Percentiles rank a stretch among this genome's conserved stretches.
Evolutionary conservation across 345 rosid genomes (phyloP).

Genomic region (Cardamine chenopodiifolia): DNA sequence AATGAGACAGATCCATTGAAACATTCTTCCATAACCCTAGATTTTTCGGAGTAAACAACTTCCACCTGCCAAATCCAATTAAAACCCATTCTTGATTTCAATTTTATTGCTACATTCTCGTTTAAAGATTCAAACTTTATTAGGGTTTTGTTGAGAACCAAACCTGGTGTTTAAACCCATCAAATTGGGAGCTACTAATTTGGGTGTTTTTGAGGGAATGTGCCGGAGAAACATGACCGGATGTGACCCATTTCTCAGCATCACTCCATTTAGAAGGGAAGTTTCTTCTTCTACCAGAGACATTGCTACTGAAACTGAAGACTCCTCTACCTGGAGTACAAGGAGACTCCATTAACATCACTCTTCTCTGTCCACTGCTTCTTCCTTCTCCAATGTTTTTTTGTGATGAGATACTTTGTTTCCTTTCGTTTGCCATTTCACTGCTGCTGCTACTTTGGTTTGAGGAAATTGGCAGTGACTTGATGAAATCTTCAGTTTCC

Average conservation of each 20-base stretch:
- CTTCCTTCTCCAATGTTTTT: constrained; percentile 56
- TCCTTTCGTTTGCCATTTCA: constrained; percentile 42
- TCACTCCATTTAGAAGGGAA: constrained; percentile 97
- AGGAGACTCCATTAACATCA: constrained; percentile 57
- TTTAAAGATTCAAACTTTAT: constrained; percentile 20
- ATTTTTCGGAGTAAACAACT: constrained; percentile 62
- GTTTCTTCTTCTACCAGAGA: constrained; percentile 55
- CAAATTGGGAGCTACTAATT: constrained; percentile 46
- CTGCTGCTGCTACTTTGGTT: constrained; percentile 36
- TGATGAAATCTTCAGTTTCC: constrained; percentile 76
- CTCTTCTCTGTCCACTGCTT: constrained; percentile 55
- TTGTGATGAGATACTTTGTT: constrained; percentile 53
- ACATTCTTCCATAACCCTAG: constrained; percentile 58
- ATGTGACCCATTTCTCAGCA: constrained; percentile 89
- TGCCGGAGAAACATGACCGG: constrained; percentile 72
- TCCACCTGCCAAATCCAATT: constrained; percentile 29
- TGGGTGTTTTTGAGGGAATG: constrained; percentile 52
- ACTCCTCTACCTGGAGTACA: constrained; percentile 82
- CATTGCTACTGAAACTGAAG: constrained; percentile 61
- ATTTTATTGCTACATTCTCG: background rate
- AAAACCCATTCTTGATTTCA: constrained; percentile 12
- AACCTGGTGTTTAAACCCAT: constrained; percentile 42
- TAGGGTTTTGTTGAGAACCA: background rate
- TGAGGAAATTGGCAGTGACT: constrained; percentile 54
- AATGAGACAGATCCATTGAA: constrained; percentile 52